A percentile compares a stretch with the other conserved stretches of the same genome.
Evolutionary conservation across 805 yeast genomes (phyloP).

Genomic region (Saccharomycopsis malanga): DNA sequence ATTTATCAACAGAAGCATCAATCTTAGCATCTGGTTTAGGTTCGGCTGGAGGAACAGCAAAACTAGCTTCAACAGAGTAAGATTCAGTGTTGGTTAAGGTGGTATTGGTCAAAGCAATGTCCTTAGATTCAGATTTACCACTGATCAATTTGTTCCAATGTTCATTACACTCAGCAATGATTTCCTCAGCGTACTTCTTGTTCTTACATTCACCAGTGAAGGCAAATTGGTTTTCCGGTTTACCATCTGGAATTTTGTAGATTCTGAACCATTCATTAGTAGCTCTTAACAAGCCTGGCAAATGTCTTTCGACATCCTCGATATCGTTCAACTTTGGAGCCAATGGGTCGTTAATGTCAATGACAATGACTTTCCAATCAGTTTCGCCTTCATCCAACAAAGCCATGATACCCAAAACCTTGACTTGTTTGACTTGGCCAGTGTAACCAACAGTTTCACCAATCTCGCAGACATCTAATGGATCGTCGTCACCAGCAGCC

Average conservation of each 20-base stretch:
- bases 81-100: slow-evolving; percentile 54
- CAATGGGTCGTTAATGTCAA: slow-evolving; percentile 81
- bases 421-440: slow-evolving; percentile 80
- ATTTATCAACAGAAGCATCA: slow-evolving; percentile 93
- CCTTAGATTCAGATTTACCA: slow-evolving; percentile 55
- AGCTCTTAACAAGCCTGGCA: slow-evolving; percentile 90
- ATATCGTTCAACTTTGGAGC: slow-evolving; percentile 83
- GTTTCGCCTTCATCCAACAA: slow-evolving; percentile 88
- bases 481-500: slow-evolving; percentile 78
- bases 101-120: slow-evolving; percentile 69
- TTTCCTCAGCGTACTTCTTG: slow-evolving; percentile 78
- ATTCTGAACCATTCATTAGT: slow-evolving; percentile 98
- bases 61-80: slow-evolving; percentile 40
- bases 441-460: slow-evolving; percentile 59
- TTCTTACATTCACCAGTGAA: slow-evolving; percentile 88
- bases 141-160: slow-evolving; percentile 75
- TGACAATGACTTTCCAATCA: slow-evolving; percentile 88
- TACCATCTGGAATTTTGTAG: slow-evolving; percentile 97
- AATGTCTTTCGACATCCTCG: slow-evolving; percentile 80
- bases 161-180: slow-evolving; percentile 72
- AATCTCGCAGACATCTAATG: slow-evolving; percentile 78
- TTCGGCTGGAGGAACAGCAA: slow-evolving; percentile 61
- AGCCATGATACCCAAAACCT: slow-evolving; percentile 91
- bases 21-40: slow-evolving; percentile 84
- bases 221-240: slow-evolving; percentile 95